Conservation (phyloP, 2,329 filamentous ascomycete species). For the Boeremia lycopersici region DNA sequence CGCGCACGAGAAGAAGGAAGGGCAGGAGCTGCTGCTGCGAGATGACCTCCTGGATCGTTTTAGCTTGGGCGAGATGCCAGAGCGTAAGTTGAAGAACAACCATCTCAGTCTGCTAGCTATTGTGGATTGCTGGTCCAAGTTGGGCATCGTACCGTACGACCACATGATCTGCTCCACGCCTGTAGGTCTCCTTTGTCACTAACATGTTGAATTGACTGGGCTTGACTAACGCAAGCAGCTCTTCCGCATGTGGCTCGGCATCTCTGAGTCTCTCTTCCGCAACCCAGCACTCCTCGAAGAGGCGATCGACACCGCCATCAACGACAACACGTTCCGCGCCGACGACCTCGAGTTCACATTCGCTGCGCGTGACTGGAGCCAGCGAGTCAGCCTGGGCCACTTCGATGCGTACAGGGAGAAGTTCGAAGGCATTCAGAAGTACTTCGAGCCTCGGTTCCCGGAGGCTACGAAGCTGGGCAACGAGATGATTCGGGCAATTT, state of each 20-base stretch:
- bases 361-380: conserved; percentile 92
- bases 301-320: conserved; percentile 81
- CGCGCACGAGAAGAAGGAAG: conserved; percentile 56
- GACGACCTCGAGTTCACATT: conserved; percentile 98
- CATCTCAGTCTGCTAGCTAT: conserved; percentile 93
- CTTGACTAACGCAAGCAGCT: conserved; percentile 51
- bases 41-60: conserved; percentile 89
- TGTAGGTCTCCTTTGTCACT: conserved; percentile 51
- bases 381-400: conserved; percentile 87
- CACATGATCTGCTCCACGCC: conserved; percentile 99
- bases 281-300: conserved; percentile 81
- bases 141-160: conserved; percentile 94
- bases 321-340: conserved; percentile 89
- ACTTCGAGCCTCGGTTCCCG: conserved; percentile 88
- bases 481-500: conserved; percentile 94
- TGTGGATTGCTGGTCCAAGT: conserved; percentile 96
- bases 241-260: conserved; percentile 94
- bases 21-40: conserved; percentile 70
- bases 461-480: conserved; percentile 89
- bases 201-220: background rate
- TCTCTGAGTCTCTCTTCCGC: conserved; percentile 95
- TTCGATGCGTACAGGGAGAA: conserved; percentile 92
- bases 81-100: conserved; percentile 80
- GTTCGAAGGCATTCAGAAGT: conserved; percentile 86
- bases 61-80: conserved; percentile 73